Base-by-base conservation (phyloP, 129 eudicot genomes). In the Flaveria trinervia region DNA sequence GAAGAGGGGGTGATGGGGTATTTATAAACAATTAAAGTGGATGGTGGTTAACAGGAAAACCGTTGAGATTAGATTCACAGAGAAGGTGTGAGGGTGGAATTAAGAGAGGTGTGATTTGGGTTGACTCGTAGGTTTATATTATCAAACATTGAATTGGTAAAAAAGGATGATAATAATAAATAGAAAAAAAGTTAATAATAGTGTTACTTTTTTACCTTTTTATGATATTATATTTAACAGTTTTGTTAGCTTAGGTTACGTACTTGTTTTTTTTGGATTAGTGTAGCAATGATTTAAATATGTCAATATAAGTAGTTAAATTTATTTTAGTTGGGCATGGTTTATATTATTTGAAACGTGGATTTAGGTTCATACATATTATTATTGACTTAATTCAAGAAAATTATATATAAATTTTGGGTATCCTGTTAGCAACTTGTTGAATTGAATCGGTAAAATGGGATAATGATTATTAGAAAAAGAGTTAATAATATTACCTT, bases 61-160 rank as follows among this genome's bases (percentile, higher is more conserved):
- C 65, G 77, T 78, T 79, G 71, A 79, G 77, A 61, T 51, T 71
- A 64, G 82, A 79, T 55, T 79, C 83, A 79, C 72, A 61, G 44
- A 71, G 60, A 71, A 61, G 83, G 83, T 62, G 59, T 79, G 78
- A 79, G 25, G 25, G 61, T 33, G 39, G 33, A 36, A 78, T 78
- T 60, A 77, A 52, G 46, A 67, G 74, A 52, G 48, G 64, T 11
- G 36, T 52, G 76, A 72, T 64, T 20, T 65, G 65, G 43, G 48
- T 76, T 76, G 80, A 76, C 80, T 76, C 20, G 80, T 76, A 20
- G 16, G 48, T 25, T 74, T 16, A 44, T 61, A 18, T 25, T 75
- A 62, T 75, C 8, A 44, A 75, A 48, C 49, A 75, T 62, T 20
- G 9, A 55, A 48, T 75, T 7, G 56, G 56, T 74, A 48, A 60